Percentiles rank a stretch among this genome's conserved stretches.
Evolutionary conservation across 768 basidiomycete genomes (phyloP).

Genomic region (Boletus insuetus): DNA sequence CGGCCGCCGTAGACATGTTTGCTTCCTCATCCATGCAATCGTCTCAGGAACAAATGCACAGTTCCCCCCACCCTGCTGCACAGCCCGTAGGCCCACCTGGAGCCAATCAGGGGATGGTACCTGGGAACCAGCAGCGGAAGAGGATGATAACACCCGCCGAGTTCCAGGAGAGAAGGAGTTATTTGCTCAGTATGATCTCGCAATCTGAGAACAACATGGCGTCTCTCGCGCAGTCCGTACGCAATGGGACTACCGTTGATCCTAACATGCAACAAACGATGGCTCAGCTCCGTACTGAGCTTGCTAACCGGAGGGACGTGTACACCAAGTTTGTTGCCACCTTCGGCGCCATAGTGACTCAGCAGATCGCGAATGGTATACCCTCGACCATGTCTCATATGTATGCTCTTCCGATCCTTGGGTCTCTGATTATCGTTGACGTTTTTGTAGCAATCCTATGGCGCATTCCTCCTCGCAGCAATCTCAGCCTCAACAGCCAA

Average conservation of each 20-base stretch:
- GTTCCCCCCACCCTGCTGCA: conserved; percentile 42
- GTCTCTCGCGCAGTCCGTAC: conserved; percentile 3
- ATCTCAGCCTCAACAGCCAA: conserved; percentile 16
- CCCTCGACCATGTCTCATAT: conserved; percentile 29
- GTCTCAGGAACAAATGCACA: conserved; percentile 44
- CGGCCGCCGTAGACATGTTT: conserved; percentile 45
- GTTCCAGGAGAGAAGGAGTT: conserved; percentile 22
- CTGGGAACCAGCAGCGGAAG: conserved; percentile 24
- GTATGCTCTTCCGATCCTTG: conserved; percentile 26
- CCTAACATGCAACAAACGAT: conserved; percentile 15
- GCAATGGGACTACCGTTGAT: conserved; percentile 20
- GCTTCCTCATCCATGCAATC: conserved; percentile 41
- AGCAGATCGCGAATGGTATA: conserved; percentile 25
- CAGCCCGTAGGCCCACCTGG: conserved; percentile 22
- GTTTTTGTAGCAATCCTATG: conserved; percentile 17
- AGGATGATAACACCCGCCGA: conserved; percentile 19
- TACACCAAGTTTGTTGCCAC: conserved; percentile 35
- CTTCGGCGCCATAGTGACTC: conserved; percentile 22
- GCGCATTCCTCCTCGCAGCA: conserved; percentile 18
- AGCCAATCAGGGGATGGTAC: conserved; percentile 22
- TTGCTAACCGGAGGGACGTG: conserved; percentile 38
- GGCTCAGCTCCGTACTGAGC: conserved; percentile 17
- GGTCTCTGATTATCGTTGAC: conserved; percentile 4
- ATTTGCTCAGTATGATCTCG: conserved; percentile 5
- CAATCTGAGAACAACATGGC: conserved; percentile 16